phyloP scores from a whole-genome alignment of 805 yeast species.

The Ogataea methanolica region DNA sequence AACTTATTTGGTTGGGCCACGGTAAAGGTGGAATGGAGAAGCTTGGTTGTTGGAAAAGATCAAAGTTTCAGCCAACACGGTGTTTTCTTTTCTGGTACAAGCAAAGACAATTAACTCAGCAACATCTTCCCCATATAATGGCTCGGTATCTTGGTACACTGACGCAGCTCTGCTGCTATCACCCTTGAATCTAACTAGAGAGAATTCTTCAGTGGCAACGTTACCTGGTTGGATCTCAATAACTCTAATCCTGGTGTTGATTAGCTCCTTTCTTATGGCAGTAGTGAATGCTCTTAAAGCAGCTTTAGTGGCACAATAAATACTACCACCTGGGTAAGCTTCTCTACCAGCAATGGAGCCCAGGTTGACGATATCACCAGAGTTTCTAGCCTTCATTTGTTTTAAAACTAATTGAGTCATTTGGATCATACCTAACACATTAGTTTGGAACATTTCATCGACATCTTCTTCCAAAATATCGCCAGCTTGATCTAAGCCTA shows the following conservation, averaged over 20 bases:
- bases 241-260: constrained; percentile 53
- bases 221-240: constrained; percentile 77
- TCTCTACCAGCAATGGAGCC: constrained; percentile 81
- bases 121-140: constrained; percentile 68
- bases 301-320: constrained; percentile 73
- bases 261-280: constrained; percentile 54
- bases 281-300: constrained; percentile 70
- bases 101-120: constrained; percentile 71
- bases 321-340: constrained; percentile 74
- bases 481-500: constrained; percentile 77
- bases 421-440: constrained; percentile 80
- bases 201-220: constrained; percentile 71
- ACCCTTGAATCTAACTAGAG: constrained; percentile 59
- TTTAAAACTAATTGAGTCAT: constrained; percentile 78
- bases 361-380: constrained; percentile 69
- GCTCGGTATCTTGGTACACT: constrained; percentile 64
- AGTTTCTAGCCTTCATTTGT: constrained; percentile 61
- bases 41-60: constrained; percentile 88
- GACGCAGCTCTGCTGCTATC: constrained; percentile 55
- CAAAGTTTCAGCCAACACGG: constrained; percentile 75
- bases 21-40: constrained; percentile 58
- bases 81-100: constrained; percentile 61
- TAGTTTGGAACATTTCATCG: constrained; percentile 74
- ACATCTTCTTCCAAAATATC: constrained; percentile 59
- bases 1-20: constrained; percentile 13